A percentile compares a stretch with the other conserved stretches of the same genome.
Evolutionary conservation across 371 early-diverging fungal genomes (phyloP).

Genomic region (Mortierella sp.): DNA sequence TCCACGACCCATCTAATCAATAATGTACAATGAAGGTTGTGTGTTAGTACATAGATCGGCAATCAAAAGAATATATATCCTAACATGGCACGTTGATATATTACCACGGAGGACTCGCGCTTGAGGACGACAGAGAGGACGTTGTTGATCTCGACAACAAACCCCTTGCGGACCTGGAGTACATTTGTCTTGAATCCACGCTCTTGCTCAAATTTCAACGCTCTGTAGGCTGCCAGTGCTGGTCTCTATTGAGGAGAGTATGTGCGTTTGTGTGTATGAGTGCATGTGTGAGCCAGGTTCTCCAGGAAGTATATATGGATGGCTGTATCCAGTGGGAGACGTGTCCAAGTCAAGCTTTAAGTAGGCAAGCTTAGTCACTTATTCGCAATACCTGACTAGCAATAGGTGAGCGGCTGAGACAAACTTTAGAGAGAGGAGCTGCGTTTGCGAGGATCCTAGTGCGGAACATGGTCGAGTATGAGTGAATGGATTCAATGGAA

Average conservation of each 20-base stretch:
- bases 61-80: no score
- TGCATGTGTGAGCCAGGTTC: not conserved
- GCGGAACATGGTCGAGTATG: slow-evolving; percentile 11
- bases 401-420: slow-evolving; percentile 17
- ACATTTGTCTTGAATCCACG: slow-evolving; percentile 54
- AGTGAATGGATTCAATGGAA: not conserved
- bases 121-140: slow-evolving; percentile 49
- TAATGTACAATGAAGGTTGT: not conserved
- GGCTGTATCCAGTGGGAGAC: no score
- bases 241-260: slow-evolving; percentile 16
- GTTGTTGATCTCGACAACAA: slow-evolving; percentile 49
- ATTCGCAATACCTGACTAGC: slow-evolving; percentile 1
- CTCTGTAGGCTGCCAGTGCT: not conserved
- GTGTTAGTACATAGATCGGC: not conserved
- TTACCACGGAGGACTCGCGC: slow-evolving; percentile 52
- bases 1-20: slow-evolving; percentile 54
- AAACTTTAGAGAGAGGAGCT: slow-evolving; percentile 10
- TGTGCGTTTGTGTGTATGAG: not conserved
- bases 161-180: slow-evolving; percentile 50
- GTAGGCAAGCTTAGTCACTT: no score
- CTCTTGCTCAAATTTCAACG: slow-evolving; percentile 23
- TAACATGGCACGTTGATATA: no score
- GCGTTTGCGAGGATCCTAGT: slow-evolving; percentile 7
- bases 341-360: no score
- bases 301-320: not conserved